Conservation (phyloP, 129 eudicot genomes). For the Ambrosia artemisiifolia region DNA sequence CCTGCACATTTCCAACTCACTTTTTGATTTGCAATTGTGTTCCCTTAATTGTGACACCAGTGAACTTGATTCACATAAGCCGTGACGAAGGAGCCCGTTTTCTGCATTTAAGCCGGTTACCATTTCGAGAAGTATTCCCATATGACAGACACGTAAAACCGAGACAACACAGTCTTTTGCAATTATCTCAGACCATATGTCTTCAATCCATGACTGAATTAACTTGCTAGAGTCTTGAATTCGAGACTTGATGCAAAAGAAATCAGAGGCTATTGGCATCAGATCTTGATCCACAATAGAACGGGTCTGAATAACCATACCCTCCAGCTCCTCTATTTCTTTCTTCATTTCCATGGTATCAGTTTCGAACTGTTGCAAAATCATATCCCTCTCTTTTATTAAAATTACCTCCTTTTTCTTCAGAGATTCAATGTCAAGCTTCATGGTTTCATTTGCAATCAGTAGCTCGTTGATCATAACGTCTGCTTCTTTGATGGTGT, state of each 20-base stretch:
- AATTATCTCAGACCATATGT: constrained; percentile 78
- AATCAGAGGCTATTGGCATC: constrained; percentile 39
- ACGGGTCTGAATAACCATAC: constrained; percentile 43
- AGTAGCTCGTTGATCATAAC: constrained; percentile 74
- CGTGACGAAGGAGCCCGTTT: constrained; percentile 61
- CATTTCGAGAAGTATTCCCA: constrained; percentile 72
- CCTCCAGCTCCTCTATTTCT: constrained; percentile 56
- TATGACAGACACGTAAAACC: constrained; percentile 77
- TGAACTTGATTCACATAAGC: constrained; percentile 61
- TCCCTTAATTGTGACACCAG: constrained; percentile 49
- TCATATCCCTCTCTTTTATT: constrained; percentile 37
- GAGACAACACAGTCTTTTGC: constrained; percentile 74
- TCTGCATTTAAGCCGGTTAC: constrained; percentile 70
- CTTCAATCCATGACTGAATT: constrained; percentile 66
- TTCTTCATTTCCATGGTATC: constrained; percentile 43
- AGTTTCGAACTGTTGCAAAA: constrained; percentile 29
- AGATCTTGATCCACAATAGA: constrained; percentile 38
- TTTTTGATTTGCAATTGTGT: constrained; percentile 51
- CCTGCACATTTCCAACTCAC: constrained; percentile 77
- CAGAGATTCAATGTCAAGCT: constrained; percentile 48
- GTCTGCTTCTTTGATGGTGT: constrained; percentile 84
- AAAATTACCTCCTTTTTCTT: constrained; percentile 43
- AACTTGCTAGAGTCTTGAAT: constrained; percentile 40
- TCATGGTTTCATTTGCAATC: constrained; percentile 78
- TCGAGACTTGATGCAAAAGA: constrained; percentile 49